A percentile compares a stretch with the other conserved stretches of the same genome.
These are phyloP conservation scores for Saccharomyces hybrid DNA, from an alignment of 1,139 yeast species.

Conservation along the genomic window DNA sequence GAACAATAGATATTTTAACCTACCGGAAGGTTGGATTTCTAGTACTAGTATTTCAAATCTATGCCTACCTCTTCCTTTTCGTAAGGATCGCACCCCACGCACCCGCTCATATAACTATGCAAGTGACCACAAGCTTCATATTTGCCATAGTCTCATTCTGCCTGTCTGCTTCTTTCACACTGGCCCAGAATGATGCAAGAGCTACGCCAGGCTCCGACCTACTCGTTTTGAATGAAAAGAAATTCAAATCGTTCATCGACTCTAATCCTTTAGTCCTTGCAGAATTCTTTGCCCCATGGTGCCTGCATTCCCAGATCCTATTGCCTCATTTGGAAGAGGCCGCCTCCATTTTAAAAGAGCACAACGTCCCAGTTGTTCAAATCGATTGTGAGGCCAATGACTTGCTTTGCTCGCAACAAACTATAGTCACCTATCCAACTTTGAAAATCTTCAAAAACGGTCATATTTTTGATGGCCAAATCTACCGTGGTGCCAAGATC, in stretches of 20 bases:
- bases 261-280: slow-evolving; percentile 77
- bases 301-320: slow-evolving; percentile 94
- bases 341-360: slow-evolving; percentile 60
- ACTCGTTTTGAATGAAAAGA: slow-evolving; percentile 42
- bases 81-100: neutral
- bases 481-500: slow-evolving; percentile 78
- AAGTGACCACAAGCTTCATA: neutral
- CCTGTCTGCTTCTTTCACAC: slow-evolving; percentile 26
- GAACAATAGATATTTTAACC: neutral
- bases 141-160: slow-evolving; percentile 20
- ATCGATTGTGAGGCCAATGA: slow-evolving; percentile 85
- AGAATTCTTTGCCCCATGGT: slow-evolving; percentile 98
- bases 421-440: slow-evolving; percentile 85
- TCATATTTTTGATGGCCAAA: slow-evolving; percentile 39
- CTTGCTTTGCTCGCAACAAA: slow-evolving; percentile 67
- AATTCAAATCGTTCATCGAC: slow-evolving; percentile 57
- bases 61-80: neutral
- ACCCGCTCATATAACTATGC: neutral
- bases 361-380: slow-evolving; percentile 75
- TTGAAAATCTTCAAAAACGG: slow-evolving; percentile 73
- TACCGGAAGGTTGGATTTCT: neutral
- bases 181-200: slow-evolving; percentile 61
- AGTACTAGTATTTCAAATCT: neutral
- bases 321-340: slow-evolving; percentile 86
- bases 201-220: slow-evolving; percentile 37